phyloP scores from a whole-genome alignment of 352 stramenopile genomes.

The Phytophthora quininea region DNA sequence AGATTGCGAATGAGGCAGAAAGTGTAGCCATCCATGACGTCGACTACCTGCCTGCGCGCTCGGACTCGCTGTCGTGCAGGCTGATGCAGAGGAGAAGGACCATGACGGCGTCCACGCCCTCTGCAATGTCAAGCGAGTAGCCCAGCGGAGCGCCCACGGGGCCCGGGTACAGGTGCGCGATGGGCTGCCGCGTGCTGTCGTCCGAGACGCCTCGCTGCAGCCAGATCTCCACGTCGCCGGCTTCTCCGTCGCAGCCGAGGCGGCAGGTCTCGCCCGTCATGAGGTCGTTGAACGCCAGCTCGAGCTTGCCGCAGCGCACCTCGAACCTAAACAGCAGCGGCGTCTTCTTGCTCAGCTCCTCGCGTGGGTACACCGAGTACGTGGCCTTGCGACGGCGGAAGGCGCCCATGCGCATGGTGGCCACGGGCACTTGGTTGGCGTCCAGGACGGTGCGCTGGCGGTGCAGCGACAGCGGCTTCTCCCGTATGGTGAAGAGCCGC shows the following conservation, averaged over 20 bases:
- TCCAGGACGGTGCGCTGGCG: constrained; percentile 40
- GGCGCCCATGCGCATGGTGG: constrained; percentile 42
- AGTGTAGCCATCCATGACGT: constrained; percentile 2
- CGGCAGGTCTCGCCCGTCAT: constrained; percentile 41
- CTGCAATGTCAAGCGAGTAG: constrained; percentile 40
- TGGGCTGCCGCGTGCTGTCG: constrained; percentile 22
- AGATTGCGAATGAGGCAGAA: too few species aligned
- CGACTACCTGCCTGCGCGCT: neutral
- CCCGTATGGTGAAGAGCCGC: constrained; percentile 31
- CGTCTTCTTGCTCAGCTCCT: constrained; percentile 28
- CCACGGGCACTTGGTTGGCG: constrained; percentile 30
- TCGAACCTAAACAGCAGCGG: constrained; percentile 32
- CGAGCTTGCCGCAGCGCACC: constrained; percentile 24
- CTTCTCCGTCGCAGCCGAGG: constrained; percentile 29
- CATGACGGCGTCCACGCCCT: constrained; percentile 45
- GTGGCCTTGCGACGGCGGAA: constrained; percentile 32
- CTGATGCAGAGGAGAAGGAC: constrained; percentile 38
- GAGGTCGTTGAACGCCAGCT: constrained; percentile 42
- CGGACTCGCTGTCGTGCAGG: constrained; percentile 34
- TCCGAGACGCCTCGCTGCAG: constrained; percentile 30
- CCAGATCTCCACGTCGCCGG: constrained; percentile 45
- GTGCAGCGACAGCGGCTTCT: constrained; percentile 42
- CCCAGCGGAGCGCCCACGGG: constrained; percentile 25
- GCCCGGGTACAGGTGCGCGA: constrained; percentile 39
- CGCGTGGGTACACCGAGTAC: constrained; percentile 33